Base-by-base conservation (phyloP, 345 rosid genomes). In the Acer campestre region DNA sequence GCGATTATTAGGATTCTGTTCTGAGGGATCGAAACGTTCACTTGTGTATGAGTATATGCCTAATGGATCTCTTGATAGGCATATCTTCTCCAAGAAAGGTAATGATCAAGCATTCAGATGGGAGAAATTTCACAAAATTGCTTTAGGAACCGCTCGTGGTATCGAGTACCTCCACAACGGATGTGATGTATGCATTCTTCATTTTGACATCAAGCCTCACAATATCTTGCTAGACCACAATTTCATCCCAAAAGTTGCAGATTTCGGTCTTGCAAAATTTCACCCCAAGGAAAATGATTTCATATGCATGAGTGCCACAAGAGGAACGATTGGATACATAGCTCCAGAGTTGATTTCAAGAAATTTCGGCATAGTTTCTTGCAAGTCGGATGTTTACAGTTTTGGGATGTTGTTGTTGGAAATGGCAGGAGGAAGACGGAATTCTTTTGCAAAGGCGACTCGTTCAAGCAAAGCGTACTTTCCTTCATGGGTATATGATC, bases 201-300 rank as follows among this genome's bases (percentile, higher is more conserved):
- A 82, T 79, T 79, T 71, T 9, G 82, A 82, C 48, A 82, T 82
- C 27, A 82, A 79, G 75, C 82, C 82, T 29, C 85, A 75, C 14
- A 82, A 82, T 79, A 78, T 82, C 38, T 25, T 82, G 53, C 79
- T 82, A 12, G 77, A 82, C 22, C 38, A 10, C n/a, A 35, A 67
- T 62, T 67, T 82, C 61, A 68, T 65, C 44, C 82, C 85, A 13
- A 82, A 79, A 67, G 82, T 82, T 38, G 73, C 80, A 23, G 85
- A 82, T 76, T 79, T 79, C 17, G 80, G 85, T 13, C 80, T 82
- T 8, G 71, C 77, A 17, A 82, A 53, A 61, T 75, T 79, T 71
- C 72, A 25, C 38, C 79, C 78, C 2, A 70, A 55, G 65, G 80
- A 79, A 14, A 22, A 49, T 20, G 74, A 75, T 72, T 70, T 75